phyloP scores from a whole-genome alignment of 371 early-diverging fungal species.

The Mucor piriformis region DNA sequence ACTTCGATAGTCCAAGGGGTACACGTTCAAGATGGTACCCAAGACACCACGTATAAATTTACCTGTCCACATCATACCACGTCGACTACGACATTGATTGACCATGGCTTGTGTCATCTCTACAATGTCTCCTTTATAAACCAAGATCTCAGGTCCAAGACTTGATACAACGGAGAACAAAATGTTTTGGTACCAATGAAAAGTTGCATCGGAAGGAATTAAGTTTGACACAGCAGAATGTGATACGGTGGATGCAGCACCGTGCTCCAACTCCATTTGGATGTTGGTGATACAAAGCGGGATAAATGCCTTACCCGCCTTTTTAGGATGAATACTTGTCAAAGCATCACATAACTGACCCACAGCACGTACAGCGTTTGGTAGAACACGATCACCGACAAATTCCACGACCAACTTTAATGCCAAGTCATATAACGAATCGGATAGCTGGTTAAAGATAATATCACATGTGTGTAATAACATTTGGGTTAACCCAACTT shows the following conservation, averaged over 20 bases:
- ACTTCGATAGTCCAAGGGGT: constrained; percentile 59
- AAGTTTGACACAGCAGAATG: constrained; percentile 54
- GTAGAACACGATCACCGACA: constrained; percentile 60
- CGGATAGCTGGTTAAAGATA: constrained; percentile 69
- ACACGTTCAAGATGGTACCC: constrained; percentile 47
- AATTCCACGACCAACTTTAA: constrained; percentile 64
- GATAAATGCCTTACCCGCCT: constrained; percentile 61
- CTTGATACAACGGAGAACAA: constrained; percentile 54
- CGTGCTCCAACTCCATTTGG: constrained; percentile 67
- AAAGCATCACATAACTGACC: constrained; percentile 58
- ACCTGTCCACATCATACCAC: constrained; percentile 76
- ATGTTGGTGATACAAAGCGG: constrained; percentile 66
- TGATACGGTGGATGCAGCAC: constrained; percentile 66
- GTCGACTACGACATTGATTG: constrained; percentile 60
- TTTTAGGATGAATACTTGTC: constrained; percentile 48
- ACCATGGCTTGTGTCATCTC: constrained; percentile 55
- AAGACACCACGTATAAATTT: constrained; percentile 59
- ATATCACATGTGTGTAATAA: constrained; percentile 62
- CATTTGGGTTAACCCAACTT: constrained; percentile 49
- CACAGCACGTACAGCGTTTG: constrained; percentile 72
- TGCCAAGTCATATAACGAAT: constrained; percentile 64
- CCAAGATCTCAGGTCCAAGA: constrained; percentile 59
- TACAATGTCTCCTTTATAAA: constrained; percentile 55
- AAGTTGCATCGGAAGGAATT: constrained; percentile 68
- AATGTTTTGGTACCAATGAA: constrained; percentile 82